Evolutionary conservation across 2,329 filamentous ascomycete genomes (phyloP).

Genomic region (Penicillium vulpinum): DNA sequence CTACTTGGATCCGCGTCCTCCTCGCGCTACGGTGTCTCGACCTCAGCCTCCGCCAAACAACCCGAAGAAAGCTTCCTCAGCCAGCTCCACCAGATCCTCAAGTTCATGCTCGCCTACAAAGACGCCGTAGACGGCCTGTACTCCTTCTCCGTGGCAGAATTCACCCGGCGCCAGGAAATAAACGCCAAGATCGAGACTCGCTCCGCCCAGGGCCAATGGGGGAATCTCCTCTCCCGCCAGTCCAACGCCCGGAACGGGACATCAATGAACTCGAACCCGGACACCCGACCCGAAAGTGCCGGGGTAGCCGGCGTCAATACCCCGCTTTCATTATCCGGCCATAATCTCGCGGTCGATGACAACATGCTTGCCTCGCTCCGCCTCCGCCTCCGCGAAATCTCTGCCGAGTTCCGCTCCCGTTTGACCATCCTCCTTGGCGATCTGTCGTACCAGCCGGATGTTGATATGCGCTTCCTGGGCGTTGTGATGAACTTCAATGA

Average conservation of each 20-base stretch:
- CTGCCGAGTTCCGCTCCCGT: slow-evolving; percentile 71
- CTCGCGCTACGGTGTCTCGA: slow-evolving; percentile 25
- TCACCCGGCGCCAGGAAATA: slow-evolving; percentile 83
- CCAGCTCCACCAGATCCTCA: slow-evolving; percentile 88
- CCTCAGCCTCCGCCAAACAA: slow-evolving; percentile 40
- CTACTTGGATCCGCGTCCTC: slow-evolving; percentile 69
- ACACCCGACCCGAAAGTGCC: slow-evolving; percentile 20
- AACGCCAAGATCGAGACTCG: slow-evolving; percentile 69
- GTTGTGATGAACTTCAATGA: slow-evolving; percentile 99
- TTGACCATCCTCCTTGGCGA: slow-evolving; percentile 85
- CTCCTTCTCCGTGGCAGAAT: slow-evolving; percentile 91
- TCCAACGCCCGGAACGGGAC: slow-evolving; percentile 28
- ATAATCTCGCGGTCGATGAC: slow-evolving; percentile 48
- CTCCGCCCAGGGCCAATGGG: slow-evolving; percentile 65
- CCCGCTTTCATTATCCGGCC: slow-evolving; percentile 42
- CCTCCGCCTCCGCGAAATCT: slow-evolving; percentile 69
- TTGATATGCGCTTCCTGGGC: slow-evolving; percentile 91
- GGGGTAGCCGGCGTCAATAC: slow-evolving; percentile 32
- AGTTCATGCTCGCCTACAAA: slow-evolving; percentile 90
- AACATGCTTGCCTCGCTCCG: slow-evolving; percentile 74
- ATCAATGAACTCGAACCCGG: slow-evolving; percentile 32
- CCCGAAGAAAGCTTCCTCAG: slow-evolving; percentile 78
- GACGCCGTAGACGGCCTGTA: slow-evolving; percentile 93
- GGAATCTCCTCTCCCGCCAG: slow-evolving; percentile 52
- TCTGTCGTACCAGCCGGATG: slow-evolving; percentile 86